Conservation (phyloP, 2,329 filamentous ascomycete species). For the Coniochaeta sp. region DNA sequence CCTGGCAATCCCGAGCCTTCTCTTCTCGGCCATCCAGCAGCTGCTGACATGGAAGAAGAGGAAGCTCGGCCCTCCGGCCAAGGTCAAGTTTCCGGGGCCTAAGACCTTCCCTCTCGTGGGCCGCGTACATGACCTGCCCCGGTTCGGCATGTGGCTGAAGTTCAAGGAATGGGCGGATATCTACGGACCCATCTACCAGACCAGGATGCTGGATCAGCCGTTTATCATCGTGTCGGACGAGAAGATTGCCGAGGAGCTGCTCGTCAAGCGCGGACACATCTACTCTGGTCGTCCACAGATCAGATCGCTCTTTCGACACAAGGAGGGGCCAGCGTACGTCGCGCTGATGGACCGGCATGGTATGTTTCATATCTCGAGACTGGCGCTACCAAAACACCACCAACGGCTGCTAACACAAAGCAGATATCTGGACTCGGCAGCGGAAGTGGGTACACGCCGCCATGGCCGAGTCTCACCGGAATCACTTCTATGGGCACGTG, state of each 20-base stretch:
- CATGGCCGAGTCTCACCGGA: slow-evolving; percentile 26
- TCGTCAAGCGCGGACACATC: slow-evolving; percentile 41
- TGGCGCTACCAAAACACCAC: background rate
- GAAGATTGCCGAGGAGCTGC: slow-evolving; percentile 38
- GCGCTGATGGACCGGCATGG: slow-evolving; percentile 43
- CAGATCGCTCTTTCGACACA: slow-evolving; percentile 39
- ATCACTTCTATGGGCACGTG: slow-evolving; percentile 40
- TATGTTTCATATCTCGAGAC: slow-evolving; percentile 17
- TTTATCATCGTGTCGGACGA: slow-evolving; percentile 40
- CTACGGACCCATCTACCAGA: slow-evolving; percentile 36
- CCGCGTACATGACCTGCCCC: slow-evolving; percentile 39
- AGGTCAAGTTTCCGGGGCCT: slow-evolving; percentile 34
- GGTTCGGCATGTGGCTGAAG: slow-evolving; percentile 41
- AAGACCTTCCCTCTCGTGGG: slow-evolving; percentile 39
- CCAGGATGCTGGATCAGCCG: slow-evolving; percentile 28
- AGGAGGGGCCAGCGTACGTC: slow-evolving; percentile 38
- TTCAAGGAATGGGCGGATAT: slow-evolving; percentile 39
- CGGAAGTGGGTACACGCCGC: slow-evolving; percentile 45
- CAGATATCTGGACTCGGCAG: slow-evolving; percentile 40
- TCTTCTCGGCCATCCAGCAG: slow-evolving; percentile 32
- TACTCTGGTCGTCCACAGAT: slow-evolving; percentile 44
- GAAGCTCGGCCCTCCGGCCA: slow-evolving; percentile 14
- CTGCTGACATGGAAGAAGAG: slow-evolving; percentile 26
- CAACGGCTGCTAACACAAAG: background rate
- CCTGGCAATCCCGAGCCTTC: slow-evolving; percentile 35